phyloP scores from a whole-genome alignment of 768 basidiomycete genomes.

The Podaxis sp. region DNA sequence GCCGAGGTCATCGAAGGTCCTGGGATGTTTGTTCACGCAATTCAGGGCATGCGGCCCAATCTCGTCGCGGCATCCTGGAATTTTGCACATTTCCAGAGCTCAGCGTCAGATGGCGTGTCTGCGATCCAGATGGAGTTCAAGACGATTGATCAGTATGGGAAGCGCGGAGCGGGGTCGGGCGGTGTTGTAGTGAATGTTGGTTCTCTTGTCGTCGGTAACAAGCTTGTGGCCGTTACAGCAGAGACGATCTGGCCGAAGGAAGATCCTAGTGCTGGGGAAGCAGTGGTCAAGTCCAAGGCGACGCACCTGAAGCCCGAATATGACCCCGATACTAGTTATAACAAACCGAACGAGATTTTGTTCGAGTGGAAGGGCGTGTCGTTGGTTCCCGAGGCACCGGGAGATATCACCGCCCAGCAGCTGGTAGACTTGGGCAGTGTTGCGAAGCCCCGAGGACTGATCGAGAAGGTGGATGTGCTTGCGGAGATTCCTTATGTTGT shows the following conservation, averaged over 20 bases:
- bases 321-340: conserved; percentile 83
- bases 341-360: conserved; percentile 59
- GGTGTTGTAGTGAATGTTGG: conserved; percentile 85
- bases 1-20: conserved; percentile 53
- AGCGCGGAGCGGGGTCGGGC: conserved; percentile 75
- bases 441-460: conserved; percentile 61
- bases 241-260: conserved; percentile 77
- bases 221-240: conserved; percentile 71
- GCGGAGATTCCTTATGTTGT: conserved; percentile 92
- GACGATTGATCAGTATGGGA: conserved; percentile 76
- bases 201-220: conserved; percentile 74
- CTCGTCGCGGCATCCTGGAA: conserved; percentile 93
- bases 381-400: conserved; percentile 44
- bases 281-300: conserved; percentile 55
- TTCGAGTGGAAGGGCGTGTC: conserved; percentile 81
- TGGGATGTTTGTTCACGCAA: conserved; percentile 92
- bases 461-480: conserved; percentile 92
- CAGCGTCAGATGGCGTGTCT: conserved; percentile 66
- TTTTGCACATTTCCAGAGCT: conserved; percentile 87
- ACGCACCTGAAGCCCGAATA: conserved; percentile 53
- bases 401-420: conserved; percentile 52
- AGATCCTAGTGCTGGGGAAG: conserved; percentile 29
- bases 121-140: conserved; percentile 96
- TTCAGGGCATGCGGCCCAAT: conserved; percentile 98
- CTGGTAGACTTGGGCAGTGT: conserved; percentile 54